Evolutionary conservation across 345 rosid genomes (phyloP).

Genomic region (Microthlaspi erraticum): DNA sequence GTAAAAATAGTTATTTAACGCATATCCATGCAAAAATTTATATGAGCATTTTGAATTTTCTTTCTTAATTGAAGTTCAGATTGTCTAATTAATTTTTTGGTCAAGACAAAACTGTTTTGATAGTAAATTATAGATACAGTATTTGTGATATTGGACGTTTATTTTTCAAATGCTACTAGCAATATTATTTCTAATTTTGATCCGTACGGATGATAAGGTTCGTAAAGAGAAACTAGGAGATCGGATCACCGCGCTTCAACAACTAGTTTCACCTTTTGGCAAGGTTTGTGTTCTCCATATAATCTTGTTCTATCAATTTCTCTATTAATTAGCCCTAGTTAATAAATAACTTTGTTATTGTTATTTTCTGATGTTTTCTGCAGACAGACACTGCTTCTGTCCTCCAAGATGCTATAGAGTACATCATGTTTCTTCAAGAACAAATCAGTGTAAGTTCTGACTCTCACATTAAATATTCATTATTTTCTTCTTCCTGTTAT

Average conservation of each 20-base stretch:
- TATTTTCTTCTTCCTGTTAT: background rate
- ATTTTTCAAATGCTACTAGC: background rate
- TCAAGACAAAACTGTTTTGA: background rate
- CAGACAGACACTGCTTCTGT: constrained; percentile 99
- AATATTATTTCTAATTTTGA: background rate
- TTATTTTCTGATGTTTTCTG: constrained; percentile 28
- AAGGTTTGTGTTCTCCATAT: constrained; percentile 58
- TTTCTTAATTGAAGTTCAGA: background rate
- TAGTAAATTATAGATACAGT: background rate
- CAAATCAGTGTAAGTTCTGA: constrained; percentile 65
- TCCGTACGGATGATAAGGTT: constrained; percentile 50
- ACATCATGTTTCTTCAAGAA: constrained; percentile 79
- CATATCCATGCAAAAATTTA: background rate
- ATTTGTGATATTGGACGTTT: background rate
- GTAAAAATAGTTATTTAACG: background rate
- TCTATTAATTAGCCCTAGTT: constrained; percentile 1
- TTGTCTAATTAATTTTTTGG: background rate
- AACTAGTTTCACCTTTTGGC: constrained; percentile 96
- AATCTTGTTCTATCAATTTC: background rate
- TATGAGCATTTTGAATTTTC: background rate
- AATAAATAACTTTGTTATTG: background rate
- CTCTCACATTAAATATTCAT: background rate
- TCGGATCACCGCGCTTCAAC: constrained; percentile 95
- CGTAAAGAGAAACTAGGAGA: constrained; percentile 97
- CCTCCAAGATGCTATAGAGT: constrained; percentile 84